These are phyloP conservation scores for Talaromyces sp. DNA, from an alignment of 2,329 filamentous ascomycete species.

Conservation along the genomic window DNA sequence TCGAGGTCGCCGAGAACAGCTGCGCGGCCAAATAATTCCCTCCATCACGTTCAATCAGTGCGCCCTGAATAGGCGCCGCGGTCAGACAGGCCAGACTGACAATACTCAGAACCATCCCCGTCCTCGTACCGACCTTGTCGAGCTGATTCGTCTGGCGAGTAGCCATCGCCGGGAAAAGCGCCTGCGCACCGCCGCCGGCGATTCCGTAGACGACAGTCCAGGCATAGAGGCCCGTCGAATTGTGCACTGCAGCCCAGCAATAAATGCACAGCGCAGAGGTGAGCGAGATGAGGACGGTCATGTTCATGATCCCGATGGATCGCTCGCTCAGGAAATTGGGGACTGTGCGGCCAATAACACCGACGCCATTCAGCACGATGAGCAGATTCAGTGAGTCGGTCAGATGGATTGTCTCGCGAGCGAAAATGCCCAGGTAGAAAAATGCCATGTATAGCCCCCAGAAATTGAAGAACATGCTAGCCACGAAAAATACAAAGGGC, in stretches of 20 bases:
- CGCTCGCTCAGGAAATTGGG: slow-evolving; percentile 6
- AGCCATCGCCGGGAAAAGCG: slow-evolving; percentile 59
- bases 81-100: slow-evolving; percentile 50
- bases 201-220: slow-evolving; percentile 10
- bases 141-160: slow-evolving; percentile 50
- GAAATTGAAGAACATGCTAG: slow-evolving; percentile 8
- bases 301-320: slow-evolving; percentile 3
- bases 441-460: slow-evolving; percentile 12
- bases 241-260: slow-evolving; percentile 7
- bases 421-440: slow-evolving; percentile 25
- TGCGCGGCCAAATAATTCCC: slow-evolving; percentile 6
- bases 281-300: slow-evolving; percentile 2
- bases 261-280: slow-evolving; percentile 14
- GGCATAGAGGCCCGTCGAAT: slow-evolving; percentile 4
- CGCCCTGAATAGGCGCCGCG: slow-evolving; percentile 52
- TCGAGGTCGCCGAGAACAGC: slow-evolving; percentile 3
- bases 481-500: slow-evolving; percentile 6
- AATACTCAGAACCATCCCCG: slow-evolving; percentile 53
- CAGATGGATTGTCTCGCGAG: slow-evolving; percentile 4
- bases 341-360: slow-evolving; percentile 7
- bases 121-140: slow-evolving; percentile 49
- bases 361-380: slow-evolving; percentile 10
- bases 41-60: slow-evolving; percentile 33
- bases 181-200: slow-evolving; percentile 5
- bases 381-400: slow-evolving; percentile 5